Conservation (phyloP, 148 eudicot species). For the Pharnaceum exiguum region DNA sequence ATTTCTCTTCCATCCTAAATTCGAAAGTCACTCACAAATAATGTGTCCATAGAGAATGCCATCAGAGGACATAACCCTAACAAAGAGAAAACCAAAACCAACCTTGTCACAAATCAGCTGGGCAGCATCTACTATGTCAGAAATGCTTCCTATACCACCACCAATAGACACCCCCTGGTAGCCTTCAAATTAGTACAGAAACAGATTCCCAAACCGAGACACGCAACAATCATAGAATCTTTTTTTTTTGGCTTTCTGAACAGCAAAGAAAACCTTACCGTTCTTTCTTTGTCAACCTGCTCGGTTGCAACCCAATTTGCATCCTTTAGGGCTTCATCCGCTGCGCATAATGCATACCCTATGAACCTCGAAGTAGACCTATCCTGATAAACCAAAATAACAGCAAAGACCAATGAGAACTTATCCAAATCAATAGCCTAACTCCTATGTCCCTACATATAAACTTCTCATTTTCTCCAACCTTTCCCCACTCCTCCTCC, state of each 20-base stretch:
- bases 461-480: background rate
- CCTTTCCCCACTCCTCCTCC: no score
- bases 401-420: constrained; percentile 2
- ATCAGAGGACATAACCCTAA: background rate
- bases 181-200: constrained; percentile 27
- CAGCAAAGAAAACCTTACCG: constrained; percentile 40
- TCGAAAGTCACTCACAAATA: background rate
- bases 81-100: constrained; percentile 9
- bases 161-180: constrained; percentile 95
- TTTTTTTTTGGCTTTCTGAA: background rate
- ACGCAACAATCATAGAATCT: background rate
- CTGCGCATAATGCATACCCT: constrained; percentile 90
- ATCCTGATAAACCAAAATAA: constrained; percentile 41
- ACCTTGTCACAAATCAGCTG: constrained; percentile 89
- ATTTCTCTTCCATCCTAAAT: background rate
- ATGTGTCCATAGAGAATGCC: background rate
- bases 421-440: background rate
- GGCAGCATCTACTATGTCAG: constrained; percentile 88
- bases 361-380: constrained; percentile 83
- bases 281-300: constrained; percentile 68
- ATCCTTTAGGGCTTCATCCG: constrained; percentile 94
- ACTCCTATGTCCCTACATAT: background rate
- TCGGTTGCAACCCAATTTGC: constrained; percentile 72
- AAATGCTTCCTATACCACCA: constrained; percentile 89
- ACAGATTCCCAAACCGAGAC: constrained; percentile 3